Conservation (phyloP, 2,329 filamentous ascomycete genomes). For the Epichloe glyceriae region DNA sequence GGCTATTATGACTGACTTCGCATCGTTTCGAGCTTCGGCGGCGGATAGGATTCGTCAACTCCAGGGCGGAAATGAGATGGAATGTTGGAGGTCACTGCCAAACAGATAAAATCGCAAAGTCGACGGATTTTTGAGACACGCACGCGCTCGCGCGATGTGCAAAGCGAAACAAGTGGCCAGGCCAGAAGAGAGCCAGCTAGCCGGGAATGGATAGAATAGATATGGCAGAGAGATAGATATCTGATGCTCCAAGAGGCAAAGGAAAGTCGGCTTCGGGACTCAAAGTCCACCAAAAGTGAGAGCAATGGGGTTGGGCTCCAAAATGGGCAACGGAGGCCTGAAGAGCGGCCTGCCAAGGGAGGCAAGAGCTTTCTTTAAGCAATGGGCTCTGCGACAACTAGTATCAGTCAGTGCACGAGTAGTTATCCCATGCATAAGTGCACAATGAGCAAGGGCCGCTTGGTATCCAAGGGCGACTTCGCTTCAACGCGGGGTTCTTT, state of each 20-base stretch:
- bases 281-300: not conserved
- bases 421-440: not conserved
- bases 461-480: not conserved
- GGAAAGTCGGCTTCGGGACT: not conserved
- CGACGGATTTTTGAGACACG: not conserved
- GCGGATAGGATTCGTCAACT: not conserved
- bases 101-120: not conserved
- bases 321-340: not conserved
- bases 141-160: not conserved
- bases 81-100: not conserved
- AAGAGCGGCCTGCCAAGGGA: not conserved
- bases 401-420: not conserved
- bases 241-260: not conserved
- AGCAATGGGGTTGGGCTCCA: not conserved
- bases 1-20: not conserved
- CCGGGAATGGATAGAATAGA: not conserved
- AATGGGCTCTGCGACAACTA: not conserved
- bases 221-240: slow-evolving; percentile 1
- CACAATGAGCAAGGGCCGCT: not conserved
- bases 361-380: not conserved
- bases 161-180: not conserved
- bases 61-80: not conserved
- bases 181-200: not conserved
- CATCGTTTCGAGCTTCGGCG: slow-evolving; percentile 3
- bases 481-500: slow-evolving; percentile 11